These are phyloP conservation scores for Cladosporium sp. DNA, from an alignment of 2,329 filamentous ascomycete genomes.

Conservation along the genomic window DNA sequence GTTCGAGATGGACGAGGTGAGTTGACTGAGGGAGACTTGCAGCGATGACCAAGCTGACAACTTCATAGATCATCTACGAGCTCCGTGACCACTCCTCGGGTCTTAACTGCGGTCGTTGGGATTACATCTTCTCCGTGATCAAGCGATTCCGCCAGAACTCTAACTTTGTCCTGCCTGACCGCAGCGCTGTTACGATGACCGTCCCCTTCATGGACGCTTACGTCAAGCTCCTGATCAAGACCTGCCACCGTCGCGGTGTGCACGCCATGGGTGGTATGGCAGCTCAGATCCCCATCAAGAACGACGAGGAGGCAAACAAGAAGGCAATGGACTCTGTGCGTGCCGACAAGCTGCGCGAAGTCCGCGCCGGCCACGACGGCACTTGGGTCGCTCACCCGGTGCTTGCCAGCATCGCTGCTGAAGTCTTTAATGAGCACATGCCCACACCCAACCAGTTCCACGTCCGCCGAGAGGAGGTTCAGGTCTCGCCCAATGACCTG, in stretches of 20 bases:
- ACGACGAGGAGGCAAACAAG: slow-evolving; percentile 84
- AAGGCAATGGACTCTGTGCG: slow-evolving; percentile 89
- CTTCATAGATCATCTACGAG: slow-evolving; percentile 82
- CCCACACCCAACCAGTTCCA: slow-evolving; percentile 96
- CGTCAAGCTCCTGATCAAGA: slow-evolving; percentile 95
- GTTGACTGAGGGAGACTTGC: not conserved
- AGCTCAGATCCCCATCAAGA: slow-evolving; percentile 97
- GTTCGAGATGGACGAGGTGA: slow-evolving; percentile 94
- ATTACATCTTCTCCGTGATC: slow-evolving; percentile 99
- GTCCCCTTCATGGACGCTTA: slow-evolving; percentile 98
- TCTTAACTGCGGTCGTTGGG: slow-evolving; percentile 97
- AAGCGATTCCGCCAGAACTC: slow-evolving; percentile 98
- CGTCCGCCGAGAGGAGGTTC: slow-evolving; percentile 81
- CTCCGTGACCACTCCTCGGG: slow-evolving; percentile 93
- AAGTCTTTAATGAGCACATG: slow-evolving; percentile 98
- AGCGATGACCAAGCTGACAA: slow-evolving; percentile 17
- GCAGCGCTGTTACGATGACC: slow-evolving; percentile 90
- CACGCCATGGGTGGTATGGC: slow-evolving; percentile 99
- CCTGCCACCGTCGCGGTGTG: slow-evolving; percentile 93
- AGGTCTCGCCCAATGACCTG: slow-evolving; percentile 80
- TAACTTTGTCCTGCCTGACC: slow-evolving; percentile 89
- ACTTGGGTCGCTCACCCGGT: slow-evolving; percentile 98
- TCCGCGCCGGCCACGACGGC: slow-evolving; percentile 88
- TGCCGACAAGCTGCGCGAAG: slow-evolving; percentile 94
- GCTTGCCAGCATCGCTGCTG: slow-evolving; percentile 78